phyloP scores from a whole-genome alignment of 2,329 filamentous ascomycete species.

The Xylariaceae sp. region DNA sequence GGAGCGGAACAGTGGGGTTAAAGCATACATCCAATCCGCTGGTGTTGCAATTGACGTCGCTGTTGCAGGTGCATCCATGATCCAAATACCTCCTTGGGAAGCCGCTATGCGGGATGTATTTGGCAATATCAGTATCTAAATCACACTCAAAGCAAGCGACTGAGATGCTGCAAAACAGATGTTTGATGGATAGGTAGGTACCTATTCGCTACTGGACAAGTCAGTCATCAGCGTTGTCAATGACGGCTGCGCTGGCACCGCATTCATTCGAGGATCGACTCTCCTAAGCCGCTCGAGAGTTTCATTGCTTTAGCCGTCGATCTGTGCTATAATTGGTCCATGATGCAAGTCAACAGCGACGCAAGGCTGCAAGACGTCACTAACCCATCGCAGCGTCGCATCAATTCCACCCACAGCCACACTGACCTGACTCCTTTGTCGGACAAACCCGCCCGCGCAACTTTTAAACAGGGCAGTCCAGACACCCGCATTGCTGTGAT shows the following conservation, averaged over 20 bases:
- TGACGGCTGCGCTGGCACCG: slow-evolving; percentile 1
- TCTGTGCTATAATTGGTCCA: not conserved
- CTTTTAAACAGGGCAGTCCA: not conserved
- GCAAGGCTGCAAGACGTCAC: not conserved
- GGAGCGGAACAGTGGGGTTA: no score
- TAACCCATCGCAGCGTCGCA: not conserved
- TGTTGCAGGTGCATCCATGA: no score
- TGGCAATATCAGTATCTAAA: no score
- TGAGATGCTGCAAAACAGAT: no score
- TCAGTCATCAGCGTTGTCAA: no score
- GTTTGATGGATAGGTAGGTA: not conserved
- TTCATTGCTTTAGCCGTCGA: not conserved
- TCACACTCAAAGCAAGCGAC: no score
- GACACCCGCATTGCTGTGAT: no score
- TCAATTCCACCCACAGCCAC: not conserved
- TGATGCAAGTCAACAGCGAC: not conserved
- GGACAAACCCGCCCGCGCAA: not conserved
- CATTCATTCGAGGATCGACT: not conserved
- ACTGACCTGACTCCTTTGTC: not conserved
- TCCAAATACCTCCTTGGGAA: no score
- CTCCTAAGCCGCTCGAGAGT: slow-evolving; percentile 3
- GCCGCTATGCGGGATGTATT: no score
- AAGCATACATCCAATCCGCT: no score
- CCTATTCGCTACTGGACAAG: no score
- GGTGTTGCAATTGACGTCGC: no score